These are phyloP conservation scores for Colletotrichum destructivum DNA, from an alignment of 2,329 filamentous ascomycete species.

Conservation along the genomic window DNA sequence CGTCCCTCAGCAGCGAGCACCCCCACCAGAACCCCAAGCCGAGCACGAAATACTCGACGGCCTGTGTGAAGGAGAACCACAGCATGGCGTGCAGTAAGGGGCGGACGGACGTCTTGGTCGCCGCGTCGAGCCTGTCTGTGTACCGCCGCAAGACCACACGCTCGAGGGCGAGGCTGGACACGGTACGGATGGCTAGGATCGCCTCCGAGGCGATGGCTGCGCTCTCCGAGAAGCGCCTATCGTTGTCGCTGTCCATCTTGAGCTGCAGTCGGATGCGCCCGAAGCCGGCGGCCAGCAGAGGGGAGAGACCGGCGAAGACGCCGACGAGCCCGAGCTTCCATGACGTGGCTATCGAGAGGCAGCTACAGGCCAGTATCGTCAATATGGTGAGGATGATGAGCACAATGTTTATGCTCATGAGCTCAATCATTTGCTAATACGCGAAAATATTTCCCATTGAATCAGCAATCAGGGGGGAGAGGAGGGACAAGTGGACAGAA, in stretches of 20 bases:
- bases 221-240: constrained; percentile 55
- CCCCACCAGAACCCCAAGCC: constrained; percentile 56
- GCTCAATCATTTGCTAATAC: constrained; percentile 54
- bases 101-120: constrained; percentile 18
- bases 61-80: constrained; percentile 49
- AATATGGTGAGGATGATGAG: constrained; percentile 59
- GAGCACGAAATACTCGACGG: constrained; percentile 50
- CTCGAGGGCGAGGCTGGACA: constrained; percentile 58
- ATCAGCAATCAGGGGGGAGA: no score
- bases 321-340: constrained; percentile 64
- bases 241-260: constrained; percentile 54
- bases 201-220: constrained; percentile 64
- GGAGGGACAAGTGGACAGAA: no score
- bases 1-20: constrained; percentile 18
- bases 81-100: constrained; percentile 46
- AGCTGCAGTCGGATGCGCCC: constrained; percentile 60
- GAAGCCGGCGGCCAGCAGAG: constrained; percentile 58
- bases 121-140: constrained; percentile 49
- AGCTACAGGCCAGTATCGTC: constrained; percentile 56
- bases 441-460: no score
- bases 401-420: constrained; percentile 60
- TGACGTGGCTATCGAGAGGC: constrained; percentile 57
- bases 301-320: constrained; percentile 58
- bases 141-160: constrained; percentile 46
- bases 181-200: constrained; percentile 61